phyloP scores from a whole-genome alignment of 1,284 basidiomycete species.

The Rhodofomes roseus region DNA sequence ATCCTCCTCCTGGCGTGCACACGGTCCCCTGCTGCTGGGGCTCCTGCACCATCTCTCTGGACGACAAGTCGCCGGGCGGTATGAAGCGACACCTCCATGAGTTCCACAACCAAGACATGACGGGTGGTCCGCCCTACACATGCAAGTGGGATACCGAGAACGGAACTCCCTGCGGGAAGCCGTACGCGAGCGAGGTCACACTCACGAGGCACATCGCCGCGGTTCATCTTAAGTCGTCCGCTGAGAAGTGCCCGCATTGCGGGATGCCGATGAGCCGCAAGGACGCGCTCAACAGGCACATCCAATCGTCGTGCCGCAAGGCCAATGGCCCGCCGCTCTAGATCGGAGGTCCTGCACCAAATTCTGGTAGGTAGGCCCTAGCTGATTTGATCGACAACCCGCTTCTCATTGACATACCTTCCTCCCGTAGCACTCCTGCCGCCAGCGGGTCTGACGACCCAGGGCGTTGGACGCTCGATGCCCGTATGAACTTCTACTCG shows the following conservation, averaged over 20 bases:
- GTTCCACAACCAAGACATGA: not conserved
- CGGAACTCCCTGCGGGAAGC: not conserved
- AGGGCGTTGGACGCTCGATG: not conserved
- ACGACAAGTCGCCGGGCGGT: not conserved
- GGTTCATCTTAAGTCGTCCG: not conserved
- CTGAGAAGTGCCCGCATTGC: not conserved
- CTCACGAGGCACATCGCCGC: not conserved
- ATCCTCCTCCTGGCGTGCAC: not conserved
- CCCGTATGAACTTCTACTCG: not conserved
- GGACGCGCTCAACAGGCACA: not conserved
- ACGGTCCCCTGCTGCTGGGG: not conserved
- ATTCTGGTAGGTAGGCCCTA: no score
- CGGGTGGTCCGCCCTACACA: not conserved
- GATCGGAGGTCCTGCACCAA: not conserved
- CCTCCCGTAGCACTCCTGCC: no score
- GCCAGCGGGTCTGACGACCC: not conserved
- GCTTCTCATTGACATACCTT: no score
- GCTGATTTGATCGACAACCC: no score
- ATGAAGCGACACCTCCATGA: not conserved
- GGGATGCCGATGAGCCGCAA: not conserved
- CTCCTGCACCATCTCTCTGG: not conserved
- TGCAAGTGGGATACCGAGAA: not conserved
- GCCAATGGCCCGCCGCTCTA: not conserved
- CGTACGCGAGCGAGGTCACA: not conserved
- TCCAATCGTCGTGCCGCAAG: not conserved